These are phyloP conservation scores for Hemileccinum impolitum DNA, from an alignment of 768 basidiomycete species.

Conservation along the genomic window DNA sequence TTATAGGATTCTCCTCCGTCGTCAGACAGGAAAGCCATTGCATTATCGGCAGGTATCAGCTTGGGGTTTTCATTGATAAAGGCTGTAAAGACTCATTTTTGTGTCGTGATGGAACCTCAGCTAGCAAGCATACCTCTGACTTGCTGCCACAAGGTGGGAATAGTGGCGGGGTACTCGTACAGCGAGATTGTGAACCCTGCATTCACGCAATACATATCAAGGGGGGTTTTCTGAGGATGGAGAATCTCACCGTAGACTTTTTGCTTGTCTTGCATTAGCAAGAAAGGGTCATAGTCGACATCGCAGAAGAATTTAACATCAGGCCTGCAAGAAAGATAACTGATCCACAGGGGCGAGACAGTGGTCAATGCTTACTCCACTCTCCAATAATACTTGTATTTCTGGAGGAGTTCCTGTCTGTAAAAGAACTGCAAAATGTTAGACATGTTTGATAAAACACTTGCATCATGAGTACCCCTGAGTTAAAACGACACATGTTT, in stretches of 20 bases:
- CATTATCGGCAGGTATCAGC: conserved; percentile 59
- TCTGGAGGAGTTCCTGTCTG: conserved; percentile 68
- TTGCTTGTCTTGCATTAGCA: conserved; percentile 72
- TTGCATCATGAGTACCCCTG: conserved; percentile 50
- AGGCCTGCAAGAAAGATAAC: conserved; percentile 44
- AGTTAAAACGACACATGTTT: conserved; percentile 96
- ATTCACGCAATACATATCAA: conserved; percentile 19
- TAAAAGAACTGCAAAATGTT: conserved; percentile 65
- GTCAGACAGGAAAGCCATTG: conserved; percentile 72
- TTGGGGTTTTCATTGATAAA: conserved; percentile 65
- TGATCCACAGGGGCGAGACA: conserved; percentile 5
- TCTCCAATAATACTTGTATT: conserved; percentile 88
- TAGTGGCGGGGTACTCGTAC: conserved; percentile 75
- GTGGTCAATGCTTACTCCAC: conserved; percentile 60
- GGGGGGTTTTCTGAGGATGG: conserved; percentile 11
- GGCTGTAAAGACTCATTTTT: conserved; percentile 38
- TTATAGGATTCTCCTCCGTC: conserved; percentile 68
- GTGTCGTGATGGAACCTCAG: not conserved
- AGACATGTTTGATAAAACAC: not conserved
- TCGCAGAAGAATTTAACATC: conserved; percentile 82
- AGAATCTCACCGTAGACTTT: conserved; percentile 69
- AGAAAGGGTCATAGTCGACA: conserved; percentile 74
- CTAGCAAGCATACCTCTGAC: conserved; percentile 52
- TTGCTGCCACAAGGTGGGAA: conserved; percentile 73
- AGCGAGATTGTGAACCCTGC: conserved; percentile 77